These are phyloP conservation scores for Tagetes erecta DNA, from an alignment of 129 eudicot genomes.

Conservation along the genomic window DNA sequence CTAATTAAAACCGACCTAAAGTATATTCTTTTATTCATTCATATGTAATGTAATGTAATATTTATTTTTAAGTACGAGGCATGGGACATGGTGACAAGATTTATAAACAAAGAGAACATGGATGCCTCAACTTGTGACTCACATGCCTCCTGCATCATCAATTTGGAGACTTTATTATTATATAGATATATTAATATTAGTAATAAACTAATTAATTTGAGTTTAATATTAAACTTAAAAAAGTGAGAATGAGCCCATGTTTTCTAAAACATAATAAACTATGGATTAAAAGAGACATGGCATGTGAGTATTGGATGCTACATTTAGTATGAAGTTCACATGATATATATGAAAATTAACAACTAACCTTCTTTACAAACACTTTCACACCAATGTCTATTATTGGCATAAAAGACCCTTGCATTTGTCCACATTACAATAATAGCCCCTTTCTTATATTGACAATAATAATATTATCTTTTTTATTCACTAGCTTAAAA, in stretches of 20 bases:
- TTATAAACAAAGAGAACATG: constrained; percentile 39
- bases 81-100: constrained; percentile 37
- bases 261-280: constrained; percentile 15
- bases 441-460: too few species aligned
- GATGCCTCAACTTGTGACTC: constrained; percentile 44
- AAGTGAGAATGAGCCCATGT: constrained; percentile 20
- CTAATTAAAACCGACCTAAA: not conserved
- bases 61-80: constrained; percentile 6
- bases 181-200: not conserved
- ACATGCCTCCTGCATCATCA: constrained; percentile 35
- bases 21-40: constrained; percentile 18
- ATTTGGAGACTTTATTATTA: constrained; percentile 15
- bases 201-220: not conserved
- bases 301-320: constrained; percentile 30
- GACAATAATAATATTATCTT: too few species aligned
- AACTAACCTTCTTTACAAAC: constrained; percentile 13
- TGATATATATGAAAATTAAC: constrained; percentile 26
- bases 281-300: constrained; percentile 16
- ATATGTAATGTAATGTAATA: not conserved
- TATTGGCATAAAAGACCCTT: too few species aligned
- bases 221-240: constrained; percentile 13
- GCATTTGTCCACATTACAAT: too few species aligned
- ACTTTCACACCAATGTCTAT: too few species aligned
- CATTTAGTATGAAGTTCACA: constrained; percentile 38
- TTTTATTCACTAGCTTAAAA: too few species aligned